A percentile compares a stretch with the other conserved stretches of the same genome.
These are phyloP conservation scores for Tylopilus sp. DNA, from an alignment of 768 basidiomycete species.

Conservation along the genomic window DNA sequence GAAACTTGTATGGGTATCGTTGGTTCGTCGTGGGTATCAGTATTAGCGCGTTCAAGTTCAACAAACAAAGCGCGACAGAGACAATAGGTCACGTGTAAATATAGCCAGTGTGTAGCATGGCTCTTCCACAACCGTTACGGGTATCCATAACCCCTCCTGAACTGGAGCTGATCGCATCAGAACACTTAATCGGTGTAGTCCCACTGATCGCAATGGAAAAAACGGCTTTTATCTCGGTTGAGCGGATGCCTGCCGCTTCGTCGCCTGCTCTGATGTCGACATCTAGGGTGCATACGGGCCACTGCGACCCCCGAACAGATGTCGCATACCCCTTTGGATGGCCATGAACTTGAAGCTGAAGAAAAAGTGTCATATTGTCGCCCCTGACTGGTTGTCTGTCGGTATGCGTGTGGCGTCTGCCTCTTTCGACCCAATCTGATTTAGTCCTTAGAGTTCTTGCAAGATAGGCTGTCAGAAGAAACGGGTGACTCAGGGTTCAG, in stretches of 20 bases:
- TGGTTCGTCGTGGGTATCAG: too few species aligned
- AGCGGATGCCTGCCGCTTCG: constrained; percentile 32
- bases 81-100: constrained; percentile 23
- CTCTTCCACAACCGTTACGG: constrained; percentile 69
- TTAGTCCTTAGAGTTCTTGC: constrained; percentile 63
- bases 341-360: constrained; percentile 91
- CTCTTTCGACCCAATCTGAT: neutral
- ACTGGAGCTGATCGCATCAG: constrained; percentile 83
- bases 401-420: constrained; percentile 47
- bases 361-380: constrained; percentile 89
- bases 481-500: constrained; percentile 72
- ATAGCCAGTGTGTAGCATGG: constrained; percentile 38
- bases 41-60: neutral
- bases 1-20: too few species aligned
- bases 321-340: constrained; percentile 93
- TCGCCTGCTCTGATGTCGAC: constrained; percentile 4
- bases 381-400: constrained; percentile 85
- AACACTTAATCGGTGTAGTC: constrained; percentile 81
- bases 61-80: constrained; percentile 8
- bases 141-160: constrained; percentile 78
- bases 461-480: constrained; percentile 71
- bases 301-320: constrained; percentile 80
- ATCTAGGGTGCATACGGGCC: constrained; percentile 89
- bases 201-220: constrained; percentile 88
- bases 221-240: constrained; percentile 84